Evolutionary conservation across 2,329 filamentous ascomycete genomes (phyloP).

Genomic region (Aspergillus neoniger): DNA sequence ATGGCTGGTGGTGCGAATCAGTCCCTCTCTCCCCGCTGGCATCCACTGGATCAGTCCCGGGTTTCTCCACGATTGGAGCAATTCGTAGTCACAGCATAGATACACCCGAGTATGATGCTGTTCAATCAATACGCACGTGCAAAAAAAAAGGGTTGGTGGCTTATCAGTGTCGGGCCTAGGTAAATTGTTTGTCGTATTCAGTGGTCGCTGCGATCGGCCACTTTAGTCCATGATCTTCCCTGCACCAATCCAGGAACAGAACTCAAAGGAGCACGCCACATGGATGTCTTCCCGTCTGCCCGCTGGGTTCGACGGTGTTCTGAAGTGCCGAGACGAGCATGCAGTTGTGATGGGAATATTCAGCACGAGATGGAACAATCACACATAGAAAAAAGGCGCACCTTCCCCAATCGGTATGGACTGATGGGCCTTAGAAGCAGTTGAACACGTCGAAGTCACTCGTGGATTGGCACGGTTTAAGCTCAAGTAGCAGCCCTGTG

Average conservation of each 20-base stretch:
- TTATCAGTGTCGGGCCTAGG: neutral
- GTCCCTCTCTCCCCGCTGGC: neutral
- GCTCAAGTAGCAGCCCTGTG: neutral
- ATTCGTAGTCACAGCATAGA: neutral
- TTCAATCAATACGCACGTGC: neutral
- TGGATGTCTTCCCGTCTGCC: neutral
- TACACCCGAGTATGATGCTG: neutral
- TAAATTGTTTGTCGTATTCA: neutral
- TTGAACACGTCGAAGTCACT: neutral
- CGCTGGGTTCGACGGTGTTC: neutral
- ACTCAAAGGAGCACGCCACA: conserved; percentile 6
- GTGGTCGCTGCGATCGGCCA: conserved; percentile 12
- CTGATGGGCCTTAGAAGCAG: neutral
- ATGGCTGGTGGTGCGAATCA: neutral
- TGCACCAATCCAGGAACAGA: conserved; percentile 16
- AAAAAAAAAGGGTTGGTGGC: neutral
- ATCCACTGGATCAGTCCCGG: neutral
- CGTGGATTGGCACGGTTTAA: neutral
- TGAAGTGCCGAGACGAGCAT: neutral
- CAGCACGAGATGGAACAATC: neutral
- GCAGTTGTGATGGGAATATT: neutral
- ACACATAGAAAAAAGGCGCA: neutral
- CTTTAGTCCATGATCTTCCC: conserved; percentile 9
- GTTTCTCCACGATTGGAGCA: neutral
- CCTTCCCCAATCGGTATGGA: neutral